Evolutionary conservation across 129 eudicot genomes (phyloP), one percentile per base, ranked within the genome.

Genomic region (Lactuca sativa): DNA sequence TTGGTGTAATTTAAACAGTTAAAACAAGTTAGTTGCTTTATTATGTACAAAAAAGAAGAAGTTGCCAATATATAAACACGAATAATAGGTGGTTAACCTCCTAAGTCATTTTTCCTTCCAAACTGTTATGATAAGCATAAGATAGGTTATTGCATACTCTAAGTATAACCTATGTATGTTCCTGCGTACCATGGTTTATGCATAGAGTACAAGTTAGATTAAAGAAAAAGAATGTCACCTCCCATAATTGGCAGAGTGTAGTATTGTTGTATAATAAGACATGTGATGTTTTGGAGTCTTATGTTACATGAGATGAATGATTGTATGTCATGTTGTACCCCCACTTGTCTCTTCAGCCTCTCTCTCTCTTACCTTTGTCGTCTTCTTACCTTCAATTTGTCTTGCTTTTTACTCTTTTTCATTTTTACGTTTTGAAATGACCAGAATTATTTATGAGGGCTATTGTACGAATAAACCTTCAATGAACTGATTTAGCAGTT

Each of bases 341-440:
- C 44, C 74, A 70, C 66, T 70, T 43, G 74, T 70, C 74, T 58
- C 41, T 57, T 70, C 74, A 57, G n/a, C 64, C 55, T 32, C 30
- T 32, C 30, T 32, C 30, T 69, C 56, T 32, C 49, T 37, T 61
- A n/a, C 60, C 41, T 48, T 25, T 67, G 25, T 67, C 61, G 9
- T n/a, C 32, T 67, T 52, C 73, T 9, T 38, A 10, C n/a, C 2
- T 47, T 43, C 13, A 43, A 9, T 9, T 43, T 43, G 49, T 8
- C 49, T 54, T 67, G 17, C 18, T 21, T 18, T 9, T 36, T 55
- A 10, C 10, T 17, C 41, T 68, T 55, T 25, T 36, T 10, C 13
- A 31, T 52, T 68, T 55, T 41, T 18, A 16, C n/a, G 38, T 21
- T 64, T 64, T 10, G 6, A 40, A 9, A 41, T 41, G 5, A 63